These are phyloP conservation scores for Xylaria multiplex DNA, from an alignment of 2,329 filamentous ascomycete genomes.

Conservation along the genomic window DNA sequence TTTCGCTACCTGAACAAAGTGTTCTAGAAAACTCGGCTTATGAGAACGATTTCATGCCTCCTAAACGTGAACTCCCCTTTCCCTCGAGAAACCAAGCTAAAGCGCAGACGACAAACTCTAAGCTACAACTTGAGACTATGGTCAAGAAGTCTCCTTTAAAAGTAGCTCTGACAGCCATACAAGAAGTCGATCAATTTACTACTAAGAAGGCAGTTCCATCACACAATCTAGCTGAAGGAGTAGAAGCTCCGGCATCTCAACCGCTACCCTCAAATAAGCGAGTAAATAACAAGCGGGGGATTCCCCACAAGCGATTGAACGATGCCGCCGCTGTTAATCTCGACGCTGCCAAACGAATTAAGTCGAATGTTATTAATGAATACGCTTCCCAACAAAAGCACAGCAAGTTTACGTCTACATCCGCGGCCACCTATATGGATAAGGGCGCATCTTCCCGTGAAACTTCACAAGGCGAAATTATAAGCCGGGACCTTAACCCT, in stretches of 20 bases:
- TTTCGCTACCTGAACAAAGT: not conserved
- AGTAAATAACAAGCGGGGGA: not conserved
- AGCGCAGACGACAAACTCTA: not conserved
- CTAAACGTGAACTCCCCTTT: constrained; percentile 30
- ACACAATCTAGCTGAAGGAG: not conserved
- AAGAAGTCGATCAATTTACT: not conserved
- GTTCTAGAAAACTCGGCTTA: not conserved
- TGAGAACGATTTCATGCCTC: constrained; percentile 15
- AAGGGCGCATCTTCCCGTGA: not conserved
- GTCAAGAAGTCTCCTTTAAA: constrained; percentile 4
- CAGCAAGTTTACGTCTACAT: not conserved
- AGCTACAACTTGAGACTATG: not conserved
- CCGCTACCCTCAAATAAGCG: not conserved
- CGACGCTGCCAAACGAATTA: constrained; percentile 2
- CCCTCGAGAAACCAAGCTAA: not conserved
- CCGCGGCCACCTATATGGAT: not conserved
- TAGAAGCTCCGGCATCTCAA: not conserved
- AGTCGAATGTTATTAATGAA: constrained; percentile 14
- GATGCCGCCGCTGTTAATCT: not conserved
- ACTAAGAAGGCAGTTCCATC: not conserved
- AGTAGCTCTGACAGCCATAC: not conserved
- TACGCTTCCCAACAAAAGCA: not conserved
- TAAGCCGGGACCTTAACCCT: not conserved
- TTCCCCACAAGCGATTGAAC: not conserved
- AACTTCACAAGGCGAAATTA: not conserved